Evolutionary conservation across 139 green algal genomes (phyloP).

Genomic region (Trebouxia sp.): DNA sequence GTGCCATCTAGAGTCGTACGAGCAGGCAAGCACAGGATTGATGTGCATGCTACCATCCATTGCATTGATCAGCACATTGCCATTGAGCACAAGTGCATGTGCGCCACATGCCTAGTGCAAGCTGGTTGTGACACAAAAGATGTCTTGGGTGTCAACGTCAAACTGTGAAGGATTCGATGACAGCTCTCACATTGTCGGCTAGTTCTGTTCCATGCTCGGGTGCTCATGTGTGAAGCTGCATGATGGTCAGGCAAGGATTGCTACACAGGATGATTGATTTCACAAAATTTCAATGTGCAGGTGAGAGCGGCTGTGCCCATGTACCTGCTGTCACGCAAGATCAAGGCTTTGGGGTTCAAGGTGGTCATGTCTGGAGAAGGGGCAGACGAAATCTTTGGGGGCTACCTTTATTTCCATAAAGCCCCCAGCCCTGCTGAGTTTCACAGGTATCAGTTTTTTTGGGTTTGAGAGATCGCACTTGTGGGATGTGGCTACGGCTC

Average conservation of each 20-base stretch:
- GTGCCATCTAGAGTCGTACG: neutral
- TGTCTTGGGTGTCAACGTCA: too few relatives aligned
- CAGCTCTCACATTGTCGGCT: too few relatives aligned
- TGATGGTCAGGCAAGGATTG: too few relatives aligned
- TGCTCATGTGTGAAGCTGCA: too few relatives aligned
- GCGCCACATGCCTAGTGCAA: too few relatives aligned
- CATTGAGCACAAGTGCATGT: too few relatives aligned
- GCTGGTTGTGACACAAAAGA: too few relatives aligned
- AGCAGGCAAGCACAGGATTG: neutral
- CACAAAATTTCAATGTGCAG: too few relatives aligned
- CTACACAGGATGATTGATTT: too few relatives aligned
- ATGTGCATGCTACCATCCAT: neutral
- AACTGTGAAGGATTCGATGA: too few relatives aligned
- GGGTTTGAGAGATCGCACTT: constrained; percentile 85
- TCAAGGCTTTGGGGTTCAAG: constrained; percentile 95
- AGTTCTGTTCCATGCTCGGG: too few relatives aligned
- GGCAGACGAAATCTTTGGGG: constrained; percentile 94
- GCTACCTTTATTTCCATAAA: constrained; percentile 99
- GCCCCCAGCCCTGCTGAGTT: constrained; percentile 74
- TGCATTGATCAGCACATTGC: neutral
- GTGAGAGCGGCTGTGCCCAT: constrained; percentile 93
- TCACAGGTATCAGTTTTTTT: constrained; percentile 33
- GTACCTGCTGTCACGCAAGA: constrained; percentile 95
- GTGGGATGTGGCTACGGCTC: constrained; percentile 92
- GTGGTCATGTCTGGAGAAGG: constrained; percentile 97